Conservation (phyloP, 805 yeast species). For the Candida ficus region DNA sequence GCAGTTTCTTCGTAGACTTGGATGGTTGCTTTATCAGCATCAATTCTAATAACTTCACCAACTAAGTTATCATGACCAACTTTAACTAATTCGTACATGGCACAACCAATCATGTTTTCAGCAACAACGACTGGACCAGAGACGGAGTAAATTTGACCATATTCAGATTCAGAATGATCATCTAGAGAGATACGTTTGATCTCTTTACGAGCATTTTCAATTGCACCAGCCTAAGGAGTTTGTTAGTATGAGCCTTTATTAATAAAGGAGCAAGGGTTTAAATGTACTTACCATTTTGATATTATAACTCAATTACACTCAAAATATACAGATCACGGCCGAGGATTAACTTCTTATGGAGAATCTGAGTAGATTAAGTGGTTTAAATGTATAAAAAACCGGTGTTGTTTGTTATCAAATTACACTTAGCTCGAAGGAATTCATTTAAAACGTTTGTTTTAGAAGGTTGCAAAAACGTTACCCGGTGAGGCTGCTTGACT, state of each 20-base stretch:
- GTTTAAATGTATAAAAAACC: neutral
- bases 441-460: neutral
- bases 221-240: slow-evolving; percentile 73
- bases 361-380: neutral
- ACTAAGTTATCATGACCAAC: slow-evolving; percentile 97
- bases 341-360: no score
- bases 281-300: slow-evolving; percentile 2
- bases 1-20: slow-evolving; percentile 99
- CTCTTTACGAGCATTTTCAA: slow-evolving; percentile 95
- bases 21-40: slow-evolving; percentile 93
- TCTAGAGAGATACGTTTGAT: slow-evolving; percentile 80
- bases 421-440: neutral
- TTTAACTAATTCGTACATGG: slow-evolving; percentile 97
- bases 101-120: slow-evolving; percentile 98
- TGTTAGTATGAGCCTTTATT: no score
- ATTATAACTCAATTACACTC: slow-evolving; percentile 1
- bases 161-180: slow-evolving; percentile 66
- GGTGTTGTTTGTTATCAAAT: neutral
- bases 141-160: slow-evolving; percentile 88
- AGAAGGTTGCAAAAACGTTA: slow-evolving; percentile 3
- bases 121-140: slow-evolving; percentile 98
- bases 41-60: slow-evolving; percentile 97
- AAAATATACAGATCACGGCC: neutral
- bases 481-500: slow-evolving; percentile 6
- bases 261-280: neutral